Percentiles rank a stretch among this genome's conserved stretches.
Conservation (phyloP, 495 filamentous ascomycete genomes). For the Xylaria curta region DNA sequence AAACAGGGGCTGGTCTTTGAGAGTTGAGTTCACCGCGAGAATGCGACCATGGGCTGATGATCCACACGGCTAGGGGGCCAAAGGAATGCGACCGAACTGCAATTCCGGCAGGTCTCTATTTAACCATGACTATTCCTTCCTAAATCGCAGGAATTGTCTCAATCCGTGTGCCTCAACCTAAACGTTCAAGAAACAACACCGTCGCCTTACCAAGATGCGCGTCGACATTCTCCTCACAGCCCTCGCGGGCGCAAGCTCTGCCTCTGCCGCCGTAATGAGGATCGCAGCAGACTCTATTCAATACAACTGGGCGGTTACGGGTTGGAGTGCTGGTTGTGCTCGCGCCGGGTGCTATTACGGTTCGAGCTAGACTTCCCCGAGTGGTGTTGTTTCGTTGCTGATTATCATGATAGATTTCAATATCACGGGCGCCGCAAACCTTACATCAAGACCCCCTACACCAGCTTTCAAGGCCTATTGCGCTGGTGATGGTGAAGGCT, state of each 20-base stretch:
- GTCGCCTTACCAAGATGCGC: slow-evolving; percentile 33
- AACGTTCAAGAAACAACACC: neutral
- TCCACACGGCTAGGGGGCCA: slow-evolving; percentile 9
- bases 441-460: slow-evolving; percentile 28
- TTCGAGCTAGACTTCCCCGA: slow-evolving; percentile 21
- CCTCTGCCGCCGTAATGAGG: slow-evolving; percentile 32
- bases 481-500: slow-evolving; percentile 36
- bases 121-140: slow-evolving; percentile 9
- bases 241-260: slow-evolving; percentile 30
- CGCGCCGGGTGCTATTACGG: slow-evolving; percentile 31
- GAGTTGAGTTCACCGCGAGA: slow-evolving; percentile 13
- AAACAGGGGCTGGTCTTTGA: slow-evolving; percentile 12
- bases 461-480: slow-evolving; percentile 41
- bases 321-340: slow-evolving; percentile 38
- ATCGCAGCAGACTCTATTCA: slow-evolving; percentile 27
- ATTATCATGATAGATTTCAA: slow-evolving; percentile 35
- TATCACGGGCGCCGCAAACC: slow-evolving; percentile 32
- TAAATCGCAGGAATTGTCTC: neutral
- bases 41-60: slow-evolving; percentile 17
- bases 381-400: neutral
- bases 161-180: neutral
- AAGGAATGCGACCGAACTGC: slow-evolving; percentile 18
- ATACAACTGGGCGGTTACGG: slow-evolving; percentile 39
- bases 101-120: neutral
- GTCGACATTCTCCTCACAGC: slow-evolving; percentile 33